These are phyloP conservation scores for Syzygium jambos DNA, from an alignment of 345 rosid species.

Conservation along the genomic window DNA sequence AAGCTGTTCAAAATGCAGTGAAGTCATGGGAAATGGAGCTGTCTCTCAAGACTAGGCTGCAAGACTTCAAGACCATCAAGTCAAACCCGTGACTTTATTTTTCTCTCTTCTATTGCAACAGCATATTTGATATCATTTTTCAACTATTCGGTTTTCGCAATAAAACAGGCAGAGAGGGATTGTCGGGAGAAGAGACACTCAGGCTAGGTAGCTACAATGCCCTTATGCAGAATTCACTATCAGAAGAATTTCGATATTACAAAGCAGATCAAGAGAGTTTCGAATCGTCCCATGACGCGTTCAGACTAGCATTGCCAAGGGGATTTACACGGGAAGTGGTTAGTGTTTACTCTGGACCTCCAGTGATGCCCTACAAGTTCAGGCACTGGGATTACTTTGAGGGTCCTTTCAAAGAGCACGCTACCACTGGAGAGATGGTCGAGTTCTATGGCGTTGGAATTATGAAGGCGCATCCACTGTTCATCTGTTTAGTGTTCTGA, in stretches of 20 bases:
- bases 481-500: background rate
- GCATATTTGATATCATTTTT: background rate
- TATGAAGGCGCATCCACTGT: slow-evolving; percentile 35
- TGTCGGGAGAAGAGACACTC: slow-evolving; percentile 59
- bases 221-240: slow-evolving; percentile 45
- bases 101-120: background rate
- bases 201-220: slow-evolving; percentile 67
- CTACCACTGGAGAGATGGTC: slow-evolving; percentile 57
- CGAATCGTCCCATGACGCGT: slow-evolving; percentile 65
- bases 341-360: slow-evolving; percentile 67
- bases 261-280: slow-evolving; percentile 67
- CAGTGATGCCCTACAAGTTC: slow-evolving; percentile 63
- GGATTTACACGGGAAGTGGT: slow-evolving; percentile 89
- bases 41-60: slow-evolving; percentile 58
- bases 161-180: slow-evolving; percentile 51
- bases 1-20: slow-evolving; percentile 65
- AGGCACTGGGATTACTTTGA: slow-evolving; percentile 89
- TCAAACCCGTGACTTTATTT: background rate
- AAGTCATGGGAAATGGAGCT: slow-evolving; percentile 92
- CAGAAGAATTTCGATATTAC: slow-evolving; percentile 48
- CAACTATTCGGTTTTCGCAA: background rate
- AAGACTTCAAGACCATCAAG: slow-evolving; percentile 43
- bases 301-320: slow-evolving; percentile 54
- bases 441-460: slow-evolving; percentile 57
- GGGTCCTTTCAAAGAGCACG: slow-evolving; percentile 64